A percentile compares a stretch with the other conserved stretches of the same genome.
phyloP scores from a whole-genome alignment of 768 basidiomycete genomes.

The Tulasnella sp. region DNA sequence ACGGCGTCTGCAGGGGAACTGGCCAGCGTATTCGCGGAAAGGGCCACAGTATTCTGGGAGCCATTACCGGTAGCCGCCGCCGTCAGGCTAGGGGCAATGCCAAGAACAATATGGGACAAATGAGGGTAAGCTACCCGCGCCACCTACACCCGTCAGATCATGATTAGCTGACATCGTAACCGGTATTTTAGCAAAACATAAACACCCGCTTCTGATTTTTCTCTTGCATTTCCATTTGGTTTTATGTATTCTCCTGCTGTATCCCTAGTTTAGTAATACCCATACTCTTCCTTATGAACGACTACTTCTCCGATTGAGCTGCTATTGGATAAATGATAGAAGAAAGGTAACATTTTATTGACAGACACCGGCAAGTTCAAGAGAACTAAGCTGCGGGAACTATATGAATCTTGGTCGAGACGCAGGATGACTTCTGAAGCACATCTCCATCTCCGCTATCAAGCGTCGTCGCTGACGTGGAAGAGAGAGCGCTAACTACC shows the following conservation, averaged over 20 bases:
- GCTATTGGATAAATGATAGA: not conserved
- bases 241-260: not conserved
- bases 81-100: conserved; percentile 8
- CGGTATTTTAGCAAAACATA: not conserved
- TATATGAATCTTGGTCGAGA: not conserved
- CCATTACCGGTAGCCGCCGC: not conserved
- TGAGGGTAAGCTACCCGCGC: not conserved
- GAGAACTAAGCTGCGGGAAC: not conserved
- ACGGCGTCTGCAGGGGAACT: not conserved
- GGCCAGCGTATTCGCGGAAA: not conserved
- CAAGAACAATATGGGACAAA: not conserved
- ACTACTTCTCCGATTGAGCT: not conserved
- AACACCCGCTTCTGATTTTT: not conserved
- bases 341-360: not conserved
- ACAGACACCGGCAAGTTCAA: too few relatives aligned
- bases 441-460: not conserved
- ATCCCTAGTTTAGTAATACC: not conserved
- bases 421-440: not conserved
- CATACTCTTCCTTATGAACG: not conserved
- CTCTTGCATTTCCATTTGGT: not conserved
- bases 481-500: not conserved
- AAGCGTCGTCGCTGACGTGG: not conserved
- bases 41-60: conserved; percentile 1
- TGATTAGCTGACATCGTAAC: not conserved
- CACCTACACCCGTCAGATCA: not conserved